Evolutionary conservation across 1,139 yeast genomes (phyloP).

Genomic region (Debaryomyces udenii): DNA sequence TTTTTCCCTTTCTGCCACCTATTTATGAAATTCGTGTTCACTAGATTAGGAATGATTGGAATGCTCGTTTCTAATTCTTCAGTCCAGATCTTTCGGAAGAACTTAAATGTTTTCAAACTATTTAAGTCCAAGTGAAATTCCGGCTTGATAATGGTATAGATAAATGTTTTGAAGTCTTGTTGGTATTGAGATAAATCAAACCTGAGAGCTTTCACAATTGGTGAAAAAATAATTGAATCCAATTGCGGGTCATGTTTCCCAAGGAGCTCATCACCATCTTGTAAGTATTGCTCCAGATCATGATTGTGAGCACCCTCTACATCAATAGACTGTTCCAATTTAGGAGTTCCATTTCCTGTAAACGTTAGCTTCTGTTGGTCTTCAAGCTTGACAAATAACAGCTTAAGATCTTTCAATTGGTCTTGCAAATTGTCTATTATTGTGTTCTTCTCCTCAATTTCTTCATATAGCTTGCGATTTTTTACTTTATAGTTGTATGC

Average conservation of each 20-base stretch:
- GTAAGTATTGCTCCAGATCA: slow-evolving; percentile 11
- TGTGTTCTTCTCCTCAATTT: slow-evolving; percentile 70
- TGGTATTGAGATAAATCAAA: slow-evolving; percentile 55
- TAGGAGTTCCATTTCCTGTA: slow-evolving; percentile 17
- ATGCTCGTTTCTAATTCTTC: slow-evolving; percentile 80
- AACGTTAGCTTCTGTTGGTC: slow-evolving; percentile 27
- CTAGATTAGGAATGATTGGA: slow-evolving; percentile 34
- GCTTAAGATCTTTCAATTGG: slow-evolving; percentile 72
- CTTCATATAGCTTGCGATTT: slow-evolving; percentile 62
- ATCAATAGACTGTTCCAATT: slow-evolving; percentile 10
- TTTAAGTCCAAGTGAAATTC: slow-evolving; percentile 42
- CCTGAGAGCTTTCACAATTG: slow-evolving; percentile 57
- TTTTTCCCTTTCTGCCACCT: slow-evolving; percentile 53
- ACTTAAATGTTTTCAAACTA: slow-evolving; percentile 55
- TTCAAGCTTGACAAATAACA: slow-evolving; percentile 44
- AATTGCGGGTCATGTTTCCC: slow-evolving; percentile 23
- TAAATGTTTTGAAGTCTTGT: slow-evolving; percentile 45
- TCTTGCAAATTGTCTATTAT: slow-evolving; percentile 67
- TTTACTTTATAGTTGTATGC: slow-evolving; percentile 54
- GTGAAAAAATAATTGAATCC: slow-evolving; percentile 47
- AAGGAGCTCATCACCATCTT: slow-evolving; percentile 1
- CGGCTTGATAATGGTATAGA: slow-evolving; percentile 36
- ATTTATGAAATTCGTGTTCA: slow-evolving; percentile 40
- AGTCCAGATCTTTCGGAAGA: slow-evolving; percentile 63
- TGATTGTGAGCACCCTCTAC: slow-evolving; percentile 6